Conservation (phyloP, 2,329 filamentous ascomycete species). For the Fusarium irregulare region DNA sequence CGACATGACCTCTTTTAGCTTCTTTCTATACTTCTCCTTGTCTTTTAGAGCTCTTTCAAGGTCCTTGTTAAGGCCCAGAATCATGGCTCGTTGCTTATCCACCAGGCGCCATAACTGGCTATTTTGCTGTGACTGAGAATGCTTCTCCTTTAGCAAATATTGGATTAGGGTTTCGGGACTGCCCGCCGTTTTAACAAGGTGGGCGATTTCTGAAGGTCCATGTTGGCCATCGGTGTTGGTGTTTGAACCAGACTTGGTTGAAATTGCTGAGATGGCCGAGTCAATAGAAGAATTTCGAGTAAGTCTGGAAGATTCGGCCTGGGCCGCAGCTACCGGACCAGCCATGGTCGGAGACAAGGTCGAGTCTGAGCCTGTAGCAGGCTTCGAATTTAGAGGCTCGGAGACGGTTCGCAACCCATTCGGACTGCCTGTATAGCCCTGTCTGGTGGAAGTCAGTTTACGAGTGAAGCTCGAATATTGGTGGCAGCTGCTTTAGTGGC, state of each 20-base stretch:
- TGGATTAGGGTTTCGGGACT: conserved; percentile 90
- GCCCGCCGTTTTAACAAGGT: conserved; percentile 84
- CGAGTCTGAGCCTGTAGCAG: conserved; percentile 54
- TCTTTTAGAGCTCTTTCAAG: conserved; percentile 91
- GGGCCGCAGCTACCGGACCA: conserved; percentile 56
- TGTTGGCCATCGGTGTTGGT: conserved; percentile 67
- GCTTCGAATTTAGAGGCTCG: conserved; percentile 58
- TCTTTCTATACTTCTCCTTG: conserved; percentile 92
- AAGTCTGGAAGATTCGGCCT: conserved; percentile 53
- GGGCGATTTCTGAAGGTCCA: conserved; percentile 79
- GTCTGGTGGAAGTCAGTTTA: conserved; percentile 42
- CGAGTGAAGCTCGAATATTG: background rate
- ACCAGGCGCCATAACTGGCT: conserved; percentile 93
- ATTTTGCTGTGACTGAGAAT: conserved; percentile 89
- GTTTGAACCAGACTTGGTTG: conserved; percentile 67
- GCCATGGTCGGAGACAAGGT: conserved; percentile 60
- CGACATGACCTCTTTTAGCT: conserved; percentile 79
- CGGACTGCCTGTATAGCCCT: conserved; percentile 49
- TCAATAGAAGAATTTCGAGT: conserved; percentile 90
- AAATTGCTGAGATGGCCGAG: conserved; percentile 86
- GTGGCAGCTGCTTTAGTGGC: conserved; percentile 4
- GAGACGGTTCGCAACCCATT: conserved; percentile 63
- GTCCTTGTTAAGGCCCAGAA: conserved; percentile 93
- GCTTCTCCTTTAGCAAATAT: conserved; percentile 90
- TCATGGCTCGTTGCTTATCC: conserved; percentile 95